Conservation (phyloP, 768 basidiomycete genomes). For the Russula virescens region DNA sequence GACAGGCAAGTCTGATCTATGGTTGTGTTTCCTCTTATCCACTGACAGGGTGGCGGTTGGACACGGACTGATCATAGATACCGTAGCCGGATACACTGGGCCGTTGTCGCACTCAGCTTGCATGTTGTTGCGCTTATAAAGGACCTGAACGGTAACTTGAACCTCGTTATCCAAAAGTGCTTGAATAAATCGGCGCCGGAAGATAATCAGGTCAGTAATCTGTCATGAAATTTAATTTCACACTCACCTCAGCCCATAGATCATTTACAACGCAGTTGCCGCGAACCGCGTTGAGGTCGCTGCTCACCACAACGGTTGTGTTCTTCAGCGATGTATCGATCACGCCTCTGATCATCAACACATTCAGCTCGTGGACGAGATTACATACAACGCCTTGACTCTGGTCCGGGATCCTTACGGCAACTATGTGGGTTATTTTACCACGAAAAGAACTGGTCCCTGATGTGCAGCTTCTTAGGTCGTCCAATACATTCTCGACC, state of each 20-base stretch:
- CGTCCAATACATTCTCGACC: conserved; percentile 95
- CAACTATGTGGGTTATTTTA: too few relatives aligned
- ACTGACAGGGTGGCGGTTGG: too few relatives aligned
- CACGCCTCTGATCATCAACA: conserved; percentile 96
- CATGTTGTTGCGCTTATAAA: conserved; percentile 99
- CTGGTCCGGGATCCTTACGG: too few relatives aligned
- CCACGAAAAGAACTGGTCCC: background rate
- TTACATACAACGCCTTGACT: conserved; percentile 97
- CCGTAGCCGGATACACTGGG: conserved; percentile 95
- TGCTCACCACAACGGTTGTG: conserved; percentile 96
- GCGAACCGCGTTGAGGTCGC: conserved; percentile 99
- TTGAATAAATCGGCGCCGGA: too few relatives aligned
- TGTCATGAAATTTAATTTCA: background rate
- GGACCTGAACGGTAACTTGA: conserved; percentile 93
- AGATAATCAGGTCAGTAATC: too few relatives aligned
- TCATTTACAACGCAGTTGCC: conserved; percentile 99
- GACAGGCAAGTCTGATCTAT: conserved; percentile 92
- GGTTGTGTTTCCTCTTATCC: too few relatives aligned
- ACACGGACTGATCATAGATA: too few relatives aligned
- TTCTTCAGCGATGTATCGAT: conserved; percentile 95
- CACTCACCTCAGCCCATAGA: conserved; percentile 40
- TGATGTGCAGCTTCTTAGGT: conserved; percentile 43
- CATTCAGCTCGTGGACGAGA: conserved; percentile 95
- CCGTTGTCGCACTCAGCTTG: conserved; percentile 92
- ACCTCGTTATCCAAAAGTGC: conserved; percentile 99